phyloP scores from a whole-genome alignment of 164 flowering plant genomes.

The Umbilicus rupestris region DNA sequence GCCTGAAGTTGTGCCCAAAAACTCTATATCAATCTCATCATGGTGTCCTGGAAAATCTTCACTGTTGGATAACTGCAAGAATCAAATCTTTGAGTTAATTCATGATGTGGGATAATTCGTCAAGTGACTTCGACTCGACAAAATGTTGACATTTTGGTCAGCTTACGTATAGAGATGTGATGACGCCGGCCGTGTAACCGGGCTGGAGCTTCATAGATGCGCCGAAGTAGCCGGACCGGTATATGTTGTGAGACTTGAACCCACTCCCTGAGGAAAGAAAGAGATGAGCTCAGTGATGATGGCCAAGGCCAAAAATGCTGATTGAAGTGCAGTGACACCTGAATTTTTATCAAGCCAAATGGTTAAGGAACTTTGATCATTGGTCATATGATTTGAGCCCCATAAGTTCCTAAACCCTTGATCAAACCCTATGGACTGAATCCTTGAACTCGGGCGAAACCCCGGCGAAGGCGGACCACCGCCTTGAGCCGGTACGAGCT shows the following conservation, averaged over 20 bases:
- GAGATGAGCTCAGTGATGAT: background rate
- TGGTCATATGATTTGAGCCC: slow-evolving; percentile 55
- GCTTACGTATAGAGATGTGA: slow-evolving; percentile 73
- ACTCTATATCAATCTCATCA: slow-evolving; percentile 86
- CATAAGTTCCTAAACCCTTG: slow-evolving; percentile 42
- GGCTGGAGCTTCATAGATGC: slow-evolving; percentile 72
- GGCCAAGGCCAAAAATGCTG: too few relatives aligned
- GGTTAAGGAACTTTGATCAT: slow-evolving; percentile 31
- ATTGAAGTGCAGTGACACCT: slow-evolving; percentile 30
- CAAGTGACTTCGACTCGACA: too few relatives aligned
- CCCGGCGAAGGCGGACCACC: slow-evolving; percentile 57
- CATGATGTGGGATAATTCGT: too few relatives aligned
- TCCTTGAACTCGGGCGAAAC: slow-evolving; percentile 40
- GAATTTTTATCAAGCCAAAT: slow-evolving; percentile 67
- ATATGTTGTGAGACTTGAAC: slow-evolving; percentile 56
- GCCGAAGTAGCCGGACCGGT: slow-evolving; percentile 66
- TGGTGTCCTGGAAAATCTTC: slow-evolving; percentile 74
- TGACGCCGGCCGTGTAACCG: slow-evolving; percentile 92
- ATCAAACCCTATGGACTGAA: slow-evolving; percentile 25
- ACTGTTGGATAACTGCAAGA: slow-evolving; percentile 65
- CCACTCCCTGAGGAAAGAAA: slow-evolving; percentile 59
- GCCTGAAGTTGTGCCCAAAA: slow-evolving; percentile 62
- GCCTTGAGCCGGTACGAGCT: slow-evolving; percentile 16
- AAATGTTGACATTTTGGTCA: background rate
- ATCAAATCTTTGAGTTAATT: background rate